Evolutionary conservation across 1,139 yeast genomes (phyloP), one percentile per base, ranked within the genome.

Genomic region (Pichia sp.): DNA sequence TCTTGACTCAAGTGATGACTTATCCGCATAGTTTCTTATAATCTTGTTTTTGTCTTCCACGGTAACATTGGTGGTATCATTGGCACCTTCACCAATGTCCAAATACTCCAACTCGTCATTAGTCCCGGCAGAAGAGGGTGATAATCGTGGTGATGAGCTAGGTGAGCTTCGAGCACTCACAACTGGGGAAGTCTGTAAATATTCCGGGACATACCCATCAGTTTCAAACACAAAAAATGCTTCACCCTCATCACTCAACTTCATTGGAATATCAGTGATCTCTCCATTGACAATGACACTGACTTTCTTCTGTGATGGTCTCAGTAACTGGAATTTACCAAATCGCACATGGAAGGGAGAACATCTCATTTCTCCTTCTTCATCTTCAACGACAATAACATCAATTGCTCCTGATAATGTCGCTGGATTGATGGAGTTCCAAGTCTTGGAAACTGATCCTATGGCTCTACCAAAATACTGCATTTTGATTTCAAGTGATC

Each of bases 391-490:
- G 8, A 88, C 98, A 32, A 91, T 86, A 42, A 93, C 87, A 60
- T 91, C 99, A 58, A 91, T 91, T 22, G 98, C 98, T 4, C 99
- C 99, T 23, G 94, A 81, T 20, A 91, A 68, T 1, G 98, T 91
- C 3, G 97, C 88, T 2, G 98, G 98, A 53, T 91, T 91, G 51
- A 91, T 77, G 24, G 96, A 86, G 51, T 87, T 87, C 97, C 96
- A 91, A 37, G 96, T 93, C 60, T 87, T 88, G 44, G 95, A 86
- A 16, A 91, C 94, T 33, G 93, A 82, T 29, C 86, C 96, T 38
- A 94, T 82, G 12, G 95, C 97, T 57, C 94, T 72, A 15, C 95
- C 96, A 45, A 88, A 94, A 79, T 87, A 88, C 60, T 88, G 97
- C 98, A 88, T 88, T 25, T 14, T 14, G 8, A 21, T 21, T n/a